These are phyloP conservation scores for Dendrostoma leiphaemia DNA, from an alignment of 2,329 filamentous ascomycete species.

Conservation along the genomic window DNA sequence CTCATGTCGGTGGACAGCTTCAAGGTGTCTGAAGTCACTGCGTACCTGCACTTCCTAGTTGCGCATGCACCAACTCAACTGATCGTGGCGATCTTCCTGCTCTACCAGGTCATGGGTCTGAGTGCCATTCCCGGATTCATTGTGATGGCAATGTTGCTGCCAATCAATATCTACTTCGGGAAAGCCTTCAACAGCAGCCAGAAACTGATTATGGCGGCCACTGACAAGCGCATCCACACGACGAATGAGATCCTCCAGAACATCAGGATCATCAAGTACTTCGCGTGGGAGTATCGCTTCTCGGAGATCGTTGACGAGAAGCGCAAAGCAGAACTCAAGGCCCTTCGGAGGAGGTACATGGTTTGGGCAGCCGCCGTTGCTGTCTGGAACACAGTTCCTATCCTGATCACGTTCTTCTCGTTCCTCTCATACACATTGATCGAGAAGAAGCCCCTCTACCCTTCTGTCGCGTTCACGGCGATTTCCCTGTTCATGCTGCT, in stretches of 20 bases:
- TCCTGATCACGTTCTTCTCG: conserved; percentile 93
- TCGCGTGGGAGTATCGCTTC: conserved; percentile 96
- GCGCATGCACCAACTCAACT: conserved; percentile 89
- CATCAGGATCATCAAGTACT: conserved; percentile 98
- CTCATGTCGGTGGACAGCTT: conserved; percentile 99
- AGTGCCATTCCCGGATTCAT: conserved; percentile 92
- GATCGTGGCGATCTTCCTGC: conserved; percentile 72
- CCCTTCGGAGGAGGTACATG: conserved; percentile 79
- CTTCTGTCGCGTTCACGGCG: conserved; percentile 92
- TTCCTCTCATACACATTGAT: conserved; percentile 91
- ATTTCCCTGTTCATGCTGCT: conserved; percentile 94
- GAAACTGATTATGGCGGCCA: conserved; percentile 87
- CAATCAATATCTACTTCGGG: conserved; percentile 86
- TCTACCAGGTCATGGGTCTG: conserved; percentile 87
- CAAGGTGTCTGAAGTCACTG: conserved; percentile 93
- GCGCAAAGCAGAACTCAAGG: conserved; percentile 71
- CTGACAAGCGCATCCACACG: conserved; percentile 91
- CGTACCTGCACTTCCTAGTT: conserved; percentile 95
- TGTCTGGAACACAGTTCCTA: conserved; percentile 93
- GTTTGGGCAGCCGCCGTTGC: conserved; percentile 90
- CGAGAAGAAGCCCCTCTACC: conserved; percentile 84
- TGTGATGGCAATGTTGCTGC: conserved; percentile 85
- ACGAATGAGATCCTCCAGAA: conserved; percentile 98
- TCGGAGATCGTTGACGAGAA: conserved; percentile 86
- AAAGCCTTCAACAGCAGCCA: conserved; percentile 82